Base-by-base conservation (phyloP, 352 stramenopile genomes). In the Globisporangium megalacanthum region DNA sequence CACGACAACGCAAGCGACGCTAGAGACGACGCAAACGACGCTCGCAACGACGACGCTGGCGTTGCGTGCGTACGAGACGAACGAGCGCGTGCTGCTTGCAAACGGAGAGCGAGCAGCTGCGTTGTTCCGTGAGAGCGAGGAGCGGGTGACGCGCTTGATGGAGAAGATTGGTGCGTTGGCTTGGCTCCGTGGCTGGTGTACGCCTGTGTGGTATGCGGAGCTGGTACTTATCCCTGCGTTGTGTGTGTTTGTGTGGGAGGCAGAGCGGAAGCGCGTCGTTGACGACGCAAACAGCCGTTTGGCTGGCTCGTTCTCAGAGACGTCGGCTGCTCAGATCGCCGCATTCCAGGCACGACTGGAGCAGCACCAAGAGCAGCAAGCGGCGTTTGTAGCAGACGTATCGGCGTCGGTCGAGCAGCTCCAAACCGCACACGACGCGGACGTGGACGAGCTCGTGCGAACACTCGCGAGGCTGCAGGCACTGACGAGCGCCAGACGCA, bases 91-190 rank as follows among this genome's bases (percentile, higher is more conserved):
- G 7, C 48, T 93, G 45, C 58, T 93, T 11, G 62, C 58, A n/a
- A 84, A 75, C 19, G 83, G 78, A 22, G 62, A 58, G 29, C 72
- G 58, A 11, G 83, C 80, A 41, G 69, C 69, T 1, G 80, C 72
- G 42, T 39, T 90, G 37, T 89, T 83, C 53, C 56, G 63, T 31
- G 75, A 82, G 13, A 88, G 80, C 47, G 75, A 91, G 61, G 60
- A 71, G n/a, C 68, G 70, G 11, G 64, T 64, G 0, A 50, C 67
- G n/a, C 58, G 72, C 33, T 56, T 93, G 37, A 52, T 79, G 17
- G 64, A 68, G 7, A 89, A 88, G 49, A 87, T 91, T 37, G 66
- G 71, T 73, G 61, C 35, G 72, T 52, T 3, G n/a, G 22, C 29
- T 22, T 15, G 0, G 19, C 55, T 54, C 13, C 45, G 42, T 50